phyloP scores from a whole-genome alignment of 1,139 yeast genomes.

The Pichia inconspicua region DNA sequence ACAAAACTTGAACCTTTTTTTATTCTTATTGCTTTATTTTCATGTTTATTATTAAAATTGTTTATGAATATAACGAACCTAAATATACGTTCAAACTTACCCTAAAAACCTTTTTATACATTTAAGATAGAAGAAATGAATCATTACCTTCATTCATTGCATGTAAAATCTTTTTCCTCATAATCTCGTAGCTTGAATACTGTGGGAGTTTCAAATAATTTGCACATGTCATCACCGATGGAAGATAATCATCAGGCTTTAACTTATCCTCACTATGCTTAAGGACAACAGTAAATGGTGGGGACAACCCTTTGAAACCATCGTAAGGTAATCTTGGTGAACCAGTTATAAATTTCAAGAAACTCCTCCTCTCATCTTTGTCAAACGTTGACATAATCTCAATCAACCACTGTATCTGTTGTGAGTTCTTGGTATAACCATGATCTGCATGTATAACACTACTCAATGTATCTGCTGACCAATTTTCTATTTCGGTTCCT shows the following conservation, averaged over 20 bases:
- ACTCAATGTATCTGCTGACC: constrained; percentile 61
- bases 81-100: not conserved
- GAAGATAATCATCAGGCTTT: constrained; percentile 75
- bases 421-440: constrained; percentile 74
- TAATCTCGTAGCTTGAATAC: constrained; percentile 54
- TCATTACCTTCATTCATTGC: constrained; percentile 89
- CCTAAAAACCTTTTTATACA: too few species aligned
- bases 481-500: constrained; percentile 78
- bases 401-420: constrained; percentile 52
- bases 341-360: constrained; percentile 86
- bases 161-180: constrained; percentile 50
- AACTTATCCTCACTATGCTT: constrained; percentile 64
- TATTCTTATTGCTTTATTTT: not conserved
- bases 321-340: constrained; percentile 92
- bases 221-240: constrained; percentile 98
- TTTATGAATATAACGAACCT: too few species aligned
- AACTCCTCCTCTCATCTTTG: constrained; percentile 52
- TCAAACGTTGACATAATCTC: constrained; percentile 50
- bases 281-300: constrained; percentile 81
- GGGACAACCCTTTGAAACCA: constrained; percentile 78
- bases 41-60: not conserved
- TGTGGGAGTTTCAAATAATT: constrained; percentile 86
- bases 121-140: constrained; percentile 64
- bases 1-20: not conserved
- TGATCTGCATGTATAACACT: constrained; percentile 77